A percentile compares a stretch with the other conserved stretches of the same genome.
phyloP scores from a whole-genome alignment of 2,329 filamentous ascomycete species.

The Didymella glomerata region DNA sequence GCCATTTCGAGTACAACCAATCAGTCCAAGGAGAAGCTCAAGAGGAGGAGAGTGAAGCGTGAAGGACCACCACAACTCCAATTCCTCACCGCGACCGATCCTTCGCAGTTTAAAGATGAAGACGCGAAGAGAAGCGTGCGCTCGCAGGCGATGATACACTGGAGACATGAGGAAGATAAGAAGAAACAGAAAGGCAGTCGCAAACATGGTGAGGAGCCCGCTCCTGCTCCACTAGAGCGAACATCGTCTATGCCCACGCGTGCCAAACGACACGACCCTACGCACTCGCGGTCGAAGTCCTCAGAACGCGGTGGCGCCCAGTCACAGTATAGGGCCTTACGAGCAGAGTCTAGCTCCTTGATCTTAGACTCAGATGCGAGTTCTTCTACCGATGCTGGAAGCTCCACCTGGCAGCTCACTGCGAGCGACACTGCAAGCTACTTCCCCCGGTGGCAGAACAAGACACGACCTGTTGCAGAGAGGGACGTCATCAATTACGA shows the following conservation, averaged over 20 bases:
- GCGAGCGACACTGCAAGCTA: conserved; percentile 6
- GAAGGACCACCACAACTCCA: conserved; percentile 41
- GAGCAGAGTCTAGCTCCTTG: neutral
- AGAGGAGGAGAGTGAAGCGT: conserved; percentile 32
- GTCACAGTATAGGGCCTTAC: neutral
- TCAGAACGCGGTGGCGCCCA: neutral
- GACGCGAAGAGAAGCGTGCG: conserved; percentile 41
- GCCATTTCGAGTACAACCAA: neutral
- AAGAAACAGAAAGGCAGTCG: conserved; percentile 18
- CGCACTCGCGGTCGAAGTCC: neutral
- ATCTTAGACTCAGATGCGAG: neutral
- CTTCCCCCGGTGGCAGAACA: neutral
- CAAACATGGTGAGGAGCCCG: neutral
- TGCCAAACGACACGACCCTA: neutral
- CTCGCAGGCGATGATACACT: conserved; percentile 47
- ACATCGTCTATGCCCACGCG: neutral
- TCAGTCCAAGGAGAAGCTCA: conserved; percentile 18
- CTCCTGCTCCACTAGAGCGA: neutral
- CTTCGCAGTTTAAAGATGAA: conserved; percentile 43
- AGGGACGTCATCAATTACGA: conserved; percentile 27
- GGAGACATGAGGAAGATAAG: conserved; percentile 32
- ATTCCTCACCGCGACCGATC: conserved; percentile 43
- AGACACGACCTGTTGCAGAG: neutral
- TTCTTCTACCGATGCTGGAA: neutral
- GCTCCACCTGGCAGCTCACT: conserved; percentile 8